A percentile compares a stretch with the other conserved stretches of the same genome.
Conservation (phyloP, 805 yeast genomes). For the Candida verbasci region DNA sequence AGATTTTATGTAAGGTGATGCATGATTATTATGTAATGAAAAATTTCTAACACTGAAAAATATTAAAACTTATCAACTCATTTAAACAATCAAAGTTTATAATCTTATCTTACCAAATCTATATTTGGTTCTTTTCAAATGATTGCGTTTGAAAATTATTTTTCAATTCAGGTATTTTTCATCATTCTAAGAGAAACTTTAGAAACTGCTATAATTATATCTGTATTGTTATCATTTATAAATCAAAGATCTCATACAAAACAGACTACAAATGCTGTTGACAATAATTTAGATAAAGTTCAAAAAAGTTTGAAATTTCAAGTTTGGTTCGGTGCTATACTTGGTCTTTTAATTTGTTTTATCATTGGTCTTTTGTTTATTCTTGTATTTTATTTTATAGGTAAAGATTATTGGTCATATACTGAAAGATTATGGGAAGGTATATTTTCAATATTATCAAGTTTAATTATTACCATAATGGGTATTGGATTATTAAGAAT, state of each 20-base stretch:
- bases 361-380: constrained; percentile 71
- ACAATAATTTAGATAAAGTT: constrained; percentile 7
- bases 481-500: constrained; percentile 78
- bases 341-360: constrained; percentile 67
- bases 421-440: constrained; percentile 93
- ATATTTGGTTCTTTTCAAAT: constrained; percentile 6
- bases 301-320: constrained; percentile 47
- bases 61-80: background rate
- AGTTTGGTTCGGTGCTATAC: constrained; percentile 76
- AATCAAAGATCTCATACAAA: constrained; percentile 44
- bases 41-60: no score
- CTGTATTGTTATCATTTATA: constrained; percentile 70
- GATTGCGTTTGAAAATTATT: constrained; percentile 35
- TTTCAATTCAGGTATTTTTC: constrained; percentile 73
- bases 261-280: background rate
- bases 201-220: constrained; percentile 67
- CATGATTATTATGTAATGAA: no score
- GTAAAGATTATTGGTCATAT: constrained; percentile 80
- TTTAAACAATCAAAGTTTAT: no score
- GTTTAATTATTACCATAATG: constrained; percentile 79
- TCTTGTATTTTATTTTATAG: constrained; percentile 65
- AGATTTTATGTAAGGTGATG: background rate
- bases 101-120: no score
- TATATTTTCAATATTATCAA: constrained; percentile 68
- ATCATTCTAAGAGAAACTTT: constrained; percentile 70